phyloP scores from a whole-genome alignment of 768 basidiomycete genomes.

The Punctularia strigosozonata region DNA sequence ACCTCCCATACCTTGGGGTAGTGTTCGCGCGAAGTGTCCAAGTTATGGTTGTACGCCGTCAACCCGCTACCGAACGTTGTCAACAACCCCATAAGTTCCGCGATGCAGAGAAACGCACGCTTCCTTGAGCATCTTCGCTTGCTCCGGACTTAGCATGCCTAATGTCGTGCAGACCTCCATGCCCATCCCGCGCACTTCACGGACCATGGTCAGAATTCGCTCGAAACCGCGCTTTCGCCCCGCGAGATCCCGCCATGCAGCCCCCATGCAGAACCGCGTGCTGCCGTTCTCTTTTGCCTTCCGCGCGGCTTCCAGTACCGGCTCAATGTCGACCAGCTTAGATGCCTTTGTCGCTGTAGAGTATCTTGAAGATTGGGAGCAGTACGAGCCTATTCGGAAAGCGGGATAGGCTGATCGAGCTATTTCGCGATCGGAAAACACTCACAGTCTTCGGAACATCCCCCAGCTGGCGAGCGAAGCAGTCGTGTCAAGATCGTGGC shows the following conservation, averaged over 20 bases:
- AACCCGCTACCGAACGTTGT: slow-evolving; percentile 68
- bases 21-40: slow-evolving; percentile 95
- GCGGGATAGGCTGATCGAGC: slow-evolving; percentile 4
- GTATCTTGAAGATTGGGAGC: slow-evolving; percentile 94
- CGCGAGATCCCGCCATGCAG: slow-evolving; percentile 92
- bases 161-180: slow-evolving; percentile 99
- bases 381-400: slow-evolving; percentile 68
- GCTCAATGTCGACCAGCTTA: slow-evolving; percentile 76
- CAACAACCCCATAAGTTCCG: too few relatives aligned
- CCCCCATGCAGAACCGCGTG: slow-evolving; percentile 98
- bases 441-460: slow-evolving; percentile 92
- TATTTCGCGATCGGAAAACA: slow-evolving; percentile 4
- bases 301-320: slow-evolving; percentile 85
- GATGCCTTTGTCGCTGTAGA: slow-evolving; percentile 83
- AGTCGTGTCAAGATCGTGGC: slow-evolving; percentile 1
- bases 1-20: slow-evolving; percentile 66
- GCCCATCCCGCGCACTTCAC: slow-evolving; percentile 82
- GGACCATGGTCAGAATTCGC: slow-evolving; percentile 86
- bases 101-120: slow-evolving; percentile 42
- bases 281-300: slow-evolving; percentile 94
- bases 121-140: slow-evolving; percentile 84
- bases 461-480: slow-evolving; percentile 51
- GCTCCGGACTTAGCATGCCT: slow-evolving; percentile 92
- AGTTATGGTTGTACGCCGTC: slow-evolving; percentile 97
- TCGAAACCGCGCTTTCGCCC: slow-evolving; percentile 92